Evolutionary conservation across 768 basidiomycete species (phyloP).

Genomic region (Boletus huronensis): DNA sequence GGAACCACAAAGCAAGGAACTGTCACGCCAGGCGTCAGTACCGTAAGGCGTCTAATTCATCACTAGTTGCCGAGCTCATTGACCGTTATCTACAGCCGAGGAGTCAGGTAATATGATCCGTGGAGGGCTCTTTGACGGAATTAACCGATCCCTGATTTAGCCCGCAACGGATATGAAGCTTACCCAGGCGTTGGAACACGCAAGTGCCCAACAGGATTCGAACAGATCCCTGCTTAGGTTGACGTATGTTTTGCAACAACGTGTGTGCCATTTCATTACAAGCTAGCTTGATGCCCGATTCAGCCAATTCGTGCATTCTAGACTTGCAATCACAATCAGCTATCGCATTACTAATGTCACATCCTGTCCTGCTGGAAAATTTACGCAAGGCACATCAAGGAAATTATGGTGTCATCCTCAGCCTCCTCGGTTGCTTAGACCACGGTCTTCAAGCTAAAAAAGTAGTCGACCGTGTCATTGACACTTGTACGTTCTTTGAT

Average conservation of each 20-base stretch:
- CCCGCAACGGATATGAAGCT: slow-evolving; percentile 56
- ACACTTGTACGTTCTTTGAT: slow-evolving; percentile 46
- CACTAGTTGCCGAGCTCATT: neutral
- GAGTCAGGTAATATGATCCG: slow-evolving; percentile 26
- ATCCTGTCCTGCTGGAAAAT: slow-evolving; percentile 78
- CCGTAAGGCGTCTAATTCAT: slow-evolving; percentile 37
- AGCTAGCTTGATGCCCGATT: neutral
- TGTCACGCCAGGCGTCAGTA: slow-evolving; percentile 41
- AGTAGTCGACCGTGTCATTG: slow-evolving; percentile 87
- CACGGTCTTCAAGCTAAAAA: slow-evolving; percentile 81
- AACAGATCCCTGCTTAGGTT: slow-evolving; percentile 72
- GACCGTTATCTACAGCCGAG: slow-evolving; percentile 18
- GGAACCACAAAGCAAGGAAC: slow-evolving; percentile 14
- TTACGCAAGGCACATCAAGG: slow-evolving; percentile 89
- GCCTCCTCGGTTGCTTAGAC: slow-evolving; percentile 90
- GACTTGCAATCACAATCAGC: slow-evolving; percentile 77
- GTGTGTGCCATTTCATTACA: slow-evolving; percentile 36
- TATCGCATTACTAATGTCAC: slow-evolving; percentile 77
- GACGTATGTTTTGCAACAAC: slow-evolving; percentile 77
- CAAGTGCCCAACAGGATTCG: slow-evolving; percentile 74
- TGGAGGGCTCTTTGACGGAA: neutral
- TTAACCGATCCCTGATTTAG: slow-evolving; percentile 15
- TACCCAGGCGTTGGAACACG: slow-evolving; percentile 65
- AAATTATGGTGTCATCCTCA: slow-evolving; percentile 87
- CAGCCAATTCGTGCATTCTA: slow-evolving; percentile 27